A percentile compares a stretch with the other conserved stretches of the same genome.
These are phyloP conservation scores for Erythrobasidium yunnanense DNA, from an alignment of 768 basidiomycete species.

Conservation along the genomic window DNA sequence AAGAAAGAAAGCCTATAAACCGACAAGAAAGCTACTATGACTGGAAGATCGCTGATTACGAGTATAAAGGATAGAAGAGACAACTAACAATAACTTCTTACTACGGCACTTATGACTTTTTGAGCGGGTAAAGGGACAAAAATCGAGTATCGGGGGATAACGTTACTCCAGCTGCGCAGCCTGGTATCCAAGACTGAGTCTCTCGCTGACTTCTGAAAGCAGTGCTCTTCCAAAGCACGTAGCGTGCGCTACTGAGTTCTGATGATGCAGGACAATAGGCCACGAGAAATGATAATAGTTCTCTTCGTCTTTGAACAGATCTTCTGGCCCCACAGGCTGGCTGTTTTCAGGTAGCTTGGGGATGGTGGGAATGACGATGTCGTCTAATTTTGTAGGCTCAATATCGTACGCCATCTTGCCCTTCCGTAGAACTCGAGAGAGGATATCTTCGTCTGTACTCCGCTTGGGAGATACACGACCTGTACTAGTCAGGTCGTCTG, in stretches of 20 bases:
- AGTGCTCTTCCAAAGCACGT: slow-evolving; percentile 21
- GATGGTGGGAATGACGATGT: slow-evolving; percentile 9
- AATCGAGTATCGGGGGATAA: too few species aligned
- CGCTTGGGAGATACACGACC: neutral
- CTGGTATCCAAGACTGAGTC: slow-evolving; percentile 2
- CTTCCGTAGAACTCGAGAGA: slow-evolving; percentile 13
- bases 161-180: neutral
- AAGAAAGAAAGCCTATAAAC: too few species aligned
- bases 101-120: too few species aligned
- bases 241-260: slow-evolving; percentile 19
- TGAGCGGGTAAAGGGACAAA: too few species aligned
- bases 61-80: too few species aligned
- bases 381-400: slow-evolving; percentile 18
- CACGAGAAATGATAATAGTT: slow-evolving; percentile 21
- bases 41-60: too few species aligned
- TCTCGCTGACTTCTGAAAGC: neutral
- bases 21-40: too few species aligned
- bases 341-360: neutral
- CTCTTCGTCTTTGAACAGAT: slow-evolving; percentile 26
- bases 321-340: slow-evolving; percentile 2
- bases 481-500: neutral
- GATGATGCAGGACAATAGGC: slow-evolving; percentile 20
- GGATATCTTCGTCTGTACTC: slow-evolving; percentile 1
- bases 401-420: slow-evolving; percentile 14
- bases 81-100: too few species aligned